These are phyloP conservation scores for Neopestalotiopsis sp. DNA, from an alignment of 2,329 filamentous ascomycete species.

Conservation along the genomic window DNA sequence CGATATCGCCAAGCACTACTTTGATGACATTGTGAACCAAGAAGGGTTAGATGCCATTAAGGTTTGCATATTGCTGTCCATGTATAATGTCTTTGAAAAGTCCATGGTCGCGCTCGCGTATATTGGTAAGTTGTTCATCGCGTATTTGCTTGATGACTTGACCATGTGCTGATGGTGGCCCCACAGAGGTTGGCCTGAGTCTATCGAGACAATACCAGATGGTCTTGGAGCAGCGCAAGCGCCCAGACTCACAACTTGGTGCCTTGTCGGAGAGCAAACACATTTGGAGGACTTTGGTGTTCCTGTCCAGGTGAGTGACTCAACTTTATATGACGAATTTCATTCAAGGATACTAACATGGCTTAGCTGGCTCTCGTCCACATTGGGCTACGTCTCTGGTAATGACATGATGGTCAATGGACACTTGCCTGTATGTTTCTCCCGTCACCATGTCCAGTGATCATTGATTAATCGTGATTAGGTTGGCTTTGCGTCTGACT, in stretches of 20 bases:
- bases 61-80: slow-evolving; percentile 34
- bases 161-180: no score
- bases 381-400: slow-evolving; percentile 36
- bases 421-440: slow-evolving; percentile 26
- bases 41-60: slow-evolving; percentile 35
- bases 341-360: neutral
- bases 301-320: slow-evolving; percentile 32
- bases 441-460: neutral
- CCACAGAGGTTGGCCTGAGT: slow-evolving; percentile 32
- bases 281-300: slow-evolving; percentile 37
- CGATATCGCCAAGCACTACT: slow-evolving; percentile 33
- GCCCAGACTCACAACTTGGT: no score
- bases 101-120: slow-evolving; percentile 35
- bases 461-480: neutral
- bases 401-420: slow-evolving; percentile 29
- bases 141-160: no score
- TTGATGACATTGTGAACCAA: slow-evolving; percentile 32
- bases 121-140: slow-evolving; percentile 28
- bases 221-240: neutral
- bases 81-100: slow-evolving; percentile 39
- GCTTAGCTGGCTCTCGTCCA: slow-evolving; percentile 37
- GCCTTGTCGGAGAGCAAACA: slow-evolving; percentile 22
- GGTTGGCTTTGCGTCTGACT: neutral
- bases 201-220: slow-evolving; percentile 21
- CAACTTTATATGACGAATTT: neutral